phyloP scores from a whole-genome alignment of 2,329 filamentous ascomycete genomes.

The Aspergillus sp. region DNA sequence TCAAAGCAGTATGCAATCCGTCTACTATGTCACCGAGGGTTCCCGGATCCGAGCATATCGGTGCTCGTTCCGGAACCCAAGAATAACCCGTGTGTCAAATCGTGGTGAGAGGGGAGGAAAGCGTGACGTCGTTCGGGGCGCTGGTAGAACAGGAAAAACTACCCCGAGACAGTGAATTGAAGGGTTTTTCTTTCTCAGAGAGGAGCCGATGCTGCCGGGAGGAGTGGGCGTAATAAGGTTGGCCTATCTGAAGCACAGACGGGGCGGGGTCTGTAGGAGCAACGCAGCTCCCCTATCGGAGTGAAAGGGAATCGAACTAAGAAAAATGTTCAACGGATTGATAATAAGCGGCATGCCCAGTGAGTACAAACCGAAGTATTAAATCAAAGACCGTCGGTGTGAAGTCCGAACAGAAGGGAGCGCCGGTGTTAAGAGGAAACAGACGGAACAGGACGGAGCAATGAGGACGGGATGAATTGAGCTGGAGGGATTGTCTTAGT shows the following conservation, averaged over 20 bases:
- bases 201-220: conserved; percentile 30
- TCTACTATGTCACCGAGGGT: conserved; percentile 42
- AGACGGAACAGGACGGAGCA: conserved; percentile 18
- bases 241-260: conserved; percentile 34
- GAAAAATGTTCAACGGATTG: conserved; percentile 20
- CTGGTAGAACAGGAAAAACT: conserved; percentile 3
- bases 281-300: conserved; percentile 31
- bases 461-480: conserved; percentile 18
- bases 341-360: conserved; percentile 1
- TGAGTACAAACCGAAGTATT: conserved; percentile 22
- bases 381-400: neutral
- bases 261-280: conserved; percentile 29
- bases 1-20: conserved; percentile 40
- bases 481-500: conserved; percentile 10
- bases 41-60: conserved; percentile 46
- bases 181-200: conserved; percentile 13
- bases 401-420: conserved; percentile 9
- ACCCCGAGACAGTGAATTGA: conserved; percentile 3
- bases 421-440: conserved; percentile 8
- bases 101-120: conserved; percentile 9
- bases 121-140: conserved; percentile 4
- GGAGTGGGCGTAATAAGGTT: conserved; percentile 29
- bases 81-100: conserved; percentile 21
- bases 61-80: conserved; percentile 45
- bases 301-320: conserved; percentile 24